phyloP scores from a whole-genome alignment of 257 asterid genomes.

The Solanum etuberosum region DNA sequence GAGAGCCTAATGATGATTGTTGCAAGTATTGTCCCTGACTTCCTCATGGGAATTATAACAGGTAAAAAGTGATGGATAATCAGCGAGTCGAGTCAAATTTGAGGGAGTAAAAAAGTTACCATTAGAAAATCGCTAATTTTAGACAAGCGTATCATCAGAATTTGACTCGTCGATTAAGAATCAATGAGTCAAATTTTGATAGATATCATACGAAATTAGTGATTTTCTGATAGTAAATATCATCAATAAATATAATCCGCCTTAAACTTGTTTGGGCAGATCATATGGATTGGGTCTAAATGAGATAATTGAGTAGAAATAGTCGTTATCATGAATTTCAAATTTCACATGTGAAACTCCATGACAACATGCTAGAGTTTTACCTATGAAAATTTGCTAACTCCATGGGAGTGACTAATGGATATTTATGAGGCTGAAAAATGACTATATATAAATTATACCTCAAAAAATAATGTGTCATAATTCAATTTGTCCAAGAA shows the following conservation, averaged over 20 bases:
- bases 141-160: background rate
- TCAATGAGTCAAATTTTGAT: background rate
- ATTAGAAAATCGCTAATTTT: background rate
- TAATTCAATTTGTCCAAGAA: background rate
- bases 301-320: background rate
- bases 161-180: background rate
- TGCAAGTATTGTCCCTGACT: slow-evolving; percentile 39
- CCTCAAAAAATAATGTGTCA: background rate
- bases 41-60: slow-evolving; percentile 41
- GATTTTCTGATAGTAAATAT: background rate
- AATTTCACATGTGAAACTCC: background rate
- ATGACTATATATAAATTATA: background rate
- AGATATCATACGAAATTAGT: background rate
- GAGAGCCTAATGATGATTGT: slow-evolving; percentile 57
- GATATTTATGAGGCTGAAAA: background rate
- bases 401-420: no score
- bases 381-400: background rate
- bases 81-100: background rate
- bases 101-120: background rate
- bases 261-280: background rate
- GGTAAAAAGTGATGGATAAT: slow-evolving; percentile 2
- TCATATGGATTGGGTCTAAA: background rate
- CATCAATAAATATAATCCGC: background rate
- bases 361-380: background rate
- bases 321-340: background rate